Conservation (phyloP, 495 filamentous ascomycete genomes). For the Xeromyces bisporus region DNA sequence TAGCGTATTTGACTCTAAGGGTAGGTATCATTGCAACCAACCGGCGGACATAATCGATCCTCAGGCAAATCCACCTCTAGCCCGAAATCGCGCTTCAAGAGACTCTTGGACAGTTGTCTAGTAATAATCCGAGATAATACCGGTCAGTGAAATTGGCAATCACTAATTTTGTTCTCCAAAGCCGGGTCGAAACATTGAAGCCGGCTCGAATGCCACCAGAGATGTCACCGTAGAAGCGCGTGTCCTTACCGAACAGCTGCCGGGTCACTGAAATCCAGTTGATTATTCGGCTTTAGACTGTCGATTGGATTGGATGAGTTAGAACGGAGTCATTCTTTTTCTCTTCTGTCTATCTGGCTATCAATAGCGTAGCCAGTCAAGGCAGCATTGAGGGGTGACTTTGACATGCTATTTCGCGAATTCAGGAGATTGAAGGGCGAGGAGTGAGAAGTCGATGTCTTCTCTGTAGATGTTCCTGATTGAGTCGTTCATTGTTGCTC, state of each 20-base stretch:
- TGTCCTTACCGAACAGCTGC: constrained; percentile 50
- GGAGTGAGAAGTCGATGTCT: constrained; percentile 42
- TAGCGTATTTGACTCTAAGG: too few species aligned
- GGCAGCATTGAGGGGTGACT: constrained; percentile 1
- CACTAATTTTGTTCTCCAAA: background rate
- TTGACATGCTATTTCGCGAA: constrained; percentile 38
- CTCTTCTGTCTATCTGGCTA: too few species aligned
- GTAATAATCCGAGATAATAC: too few species aligned
- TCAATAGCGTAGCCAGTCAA: too few species aligned
- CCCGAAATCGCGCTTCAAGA: constrained; percentile 61
- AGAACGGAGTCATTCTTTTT: too few species aligned
- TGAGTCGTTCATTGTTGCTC: constrained; percentile 17
- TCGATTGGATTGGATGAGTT: constrained; percentile 6
- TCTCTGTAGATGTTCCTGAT: constrained; percentile 36
- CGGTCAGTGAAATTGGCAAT: too few species aligned
- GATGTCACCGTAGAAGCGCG: too few species aligned
- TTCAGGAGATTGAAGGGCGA: constrained; percentile 38
- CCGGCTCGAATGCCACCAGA: background rate
- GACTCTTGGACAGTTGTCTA: constrained; percentile 63
- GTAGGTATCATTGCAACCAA: constrained; percentile 28
- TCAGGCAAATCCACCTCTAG: constrained; percentile 51
- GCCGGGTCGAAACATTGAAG: background rate
- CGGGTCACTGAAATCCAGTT: constrained; percentile 72
- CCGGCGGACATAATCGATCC: constrained; percentile 81
- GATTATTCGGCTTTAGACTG: constrained; percentile 41